Conservation (phyloP, 345 rosid genomes). For the Melaleuca quinquenervia region DNA sequence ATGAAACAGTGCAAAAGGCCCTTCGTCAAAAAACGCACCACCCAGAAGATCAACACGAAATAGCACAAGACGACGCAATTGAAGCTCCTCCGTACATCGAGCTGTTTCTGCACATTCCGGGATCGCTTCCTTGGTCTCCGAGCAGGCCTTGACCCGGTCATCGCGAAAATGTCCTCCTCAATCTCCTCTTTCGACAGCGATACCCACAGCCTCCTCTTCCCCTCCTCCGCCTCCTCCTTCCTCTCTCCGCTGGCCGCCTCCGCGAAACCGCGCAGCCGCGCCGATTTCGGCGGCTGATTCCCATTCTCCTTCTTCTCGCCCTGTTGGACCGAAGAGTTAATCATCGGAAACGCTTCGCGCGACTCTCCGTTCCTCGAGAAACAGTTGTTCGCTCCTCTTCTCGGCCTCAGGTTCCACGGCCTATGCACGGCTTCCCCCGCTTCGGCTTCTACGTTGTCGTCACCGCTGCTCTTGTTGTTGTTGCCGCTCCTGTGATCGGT, state of each 20-base stretch:
- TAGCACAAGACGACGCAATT: slow-evolving; percentile 33
- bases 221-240: slow-evolving; percentile 43
- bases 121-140: slow-evolving; percentile 74
- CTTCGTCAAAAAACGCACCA: neutral
- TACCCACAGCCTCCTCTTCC: slow-evolving; percentile 59
- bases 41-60: neutral
- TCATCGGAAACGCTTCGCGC: slow-evolving; percentile 3
- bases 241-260: slow-evolving; percentile 20
- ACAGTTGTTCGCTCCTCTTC: slow-evolving; percentile 13
- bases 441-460: slow-evolving; percentile 14
- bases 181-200: slow-evolving; percentile 75
- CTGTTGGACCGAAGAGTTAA: neutral
- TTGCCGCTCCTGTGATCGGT: slow-evolving; percentile 18
- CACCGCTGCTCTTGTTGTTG: slow-evolving; percentile 25
- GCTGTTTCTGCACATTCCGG: slow-evolving; percentile 57
- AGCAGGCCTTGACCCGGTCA: slow-evolving; percentile 79
- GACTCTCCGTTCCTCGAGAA: slow-evolving; percentile 2
- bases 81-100: slow-evolving; percentile 69
- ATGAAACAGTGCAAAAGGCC: neutral
- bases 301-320: slow-evolving; percentile 29
- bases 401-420: slow-evolving; percentile 84
- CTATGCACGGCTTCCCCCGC: slow-evolving; percentile 22
- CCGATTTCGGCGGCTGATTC: slow-evolving; percentile 53
- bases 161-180: slow-evolving; percentile 78
- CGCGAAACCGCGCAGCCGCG: slow-evolving; percentile 50